Base-by-base conservation (phyloP, 2,329 filamentous ascomycete species). In the Beauveria varroae region DNA sequence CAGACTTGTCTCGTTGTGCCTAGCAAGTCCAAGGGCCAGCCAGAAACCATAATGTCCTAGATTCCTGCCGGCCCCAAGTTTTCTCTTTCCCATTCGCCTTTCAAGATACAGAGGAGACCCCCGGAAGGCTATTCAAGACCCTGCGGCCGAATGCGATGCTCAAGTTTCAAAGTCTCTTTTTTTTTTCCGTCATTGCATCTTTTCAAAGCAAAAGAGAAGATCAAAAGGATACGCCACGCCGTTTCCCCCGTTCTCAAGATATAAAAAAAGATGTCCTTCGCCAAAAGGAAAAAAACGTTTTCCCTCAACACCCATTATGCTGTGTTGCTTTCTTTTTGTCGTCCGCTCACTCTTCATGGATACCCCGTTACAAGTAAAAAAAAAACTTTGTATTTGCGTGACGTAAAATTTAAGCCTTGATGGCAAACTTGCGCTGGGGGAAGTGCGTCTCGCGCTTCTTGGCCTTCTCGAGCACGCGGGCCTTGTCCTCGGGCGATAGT, bases 391-490 rank as follows among this genome's bases (percentile, higher is more conserved):
- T 30, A 3, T 30, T 71, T 84, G 93, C 26, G 34, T 22, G n/a
- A 47, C 24, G 20, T n/a, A 18, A 37, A 14, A 5, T 41, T 26
- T 60, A 60, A 46, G 57, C 95, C 93, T 98, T 99, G 80, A 99
- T 90, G 80, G 95, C 95, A 81, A 89, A 99, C 84, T 96, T 97
- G 82, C 95, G 89, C 86, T 96, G 91, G 70, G 95, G 95, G 86
- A 99, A 99, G 85, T 99, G 93, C 71, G 85, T 87, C 78, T 85
- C 80, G 83, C 88, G 91, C 91, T 99, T 99, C 87, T 92, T 92
- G 79, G 92, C 88, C 89, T 96, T 97, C 82, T 93, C 88, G 70
- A 96, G 89, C 74, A 87, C 83, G 78, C 87, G 85, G 72, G 86
- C 84, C 73, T 89, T 87, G 82, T 99, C 93, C 85, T 96, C 86